Evolutionary conservation across 2,329 filamentous ascomycete species (phyloP), one percentile per base, ranked within the genome.

Genomic region (Acrocalymma vagum): DNA sequence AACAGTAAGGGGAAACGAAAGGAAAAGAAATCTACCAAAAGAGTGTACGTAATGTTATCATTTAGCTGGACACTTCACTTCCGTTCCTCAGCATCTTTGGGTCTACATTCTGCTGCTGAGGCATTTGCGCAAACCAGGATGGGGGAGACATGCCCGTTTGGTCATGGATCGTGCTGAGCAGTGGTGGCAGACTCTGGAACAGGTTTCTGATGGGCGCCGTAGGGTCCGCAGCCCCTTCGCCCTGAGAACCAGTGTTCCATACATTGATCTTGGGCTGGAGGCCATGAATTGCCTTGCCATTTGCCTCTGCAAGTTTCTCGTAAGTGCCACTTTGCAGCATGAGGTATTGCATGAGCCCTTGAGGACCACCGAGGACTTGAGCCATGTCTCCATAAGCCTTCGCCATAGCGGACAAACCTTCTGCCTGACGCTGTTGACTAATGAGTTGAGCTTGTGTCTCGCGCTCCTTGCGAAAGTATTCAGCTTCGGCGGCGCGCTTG

Each of bases 261-360:
- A 93, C 84, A 48, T 85, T 91, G 73, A 95, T 94, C 85, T 95
- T 95, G 52, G 90, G 90, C 67, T 91, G 82, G 53, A 95, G 72
- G 17, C 90, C 90, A 35, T 82, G 78, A 63, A 95, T 82, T 21
- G 88, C 90, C 21, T 78, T 67, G 30, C 87, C 89, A 58, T 95
- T 95, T 33, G 88, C 88, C 57, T 86, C 79, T 42, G 90, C 90
- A 33, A 95, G 80, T 56, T 85, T 80, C 63, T 88, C 81, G 68
- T 90, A 93, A 0, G 86, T 88, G 55, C 86, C 86, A 69, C 86
- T 86, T 73, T 92, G 86, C 63, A 95, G 84, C 90, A 95, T 95
- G 72, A 93, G 80, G 77, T 88, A 93, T 67, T 92, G 86, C 57
- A 95, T 77, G 42, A 95, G 78, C 20, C 87, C 88, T 23, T 85